Conservation (phyloP, 1,139 yeast species). For the Scheffersomyces segobiensis region DNA sequence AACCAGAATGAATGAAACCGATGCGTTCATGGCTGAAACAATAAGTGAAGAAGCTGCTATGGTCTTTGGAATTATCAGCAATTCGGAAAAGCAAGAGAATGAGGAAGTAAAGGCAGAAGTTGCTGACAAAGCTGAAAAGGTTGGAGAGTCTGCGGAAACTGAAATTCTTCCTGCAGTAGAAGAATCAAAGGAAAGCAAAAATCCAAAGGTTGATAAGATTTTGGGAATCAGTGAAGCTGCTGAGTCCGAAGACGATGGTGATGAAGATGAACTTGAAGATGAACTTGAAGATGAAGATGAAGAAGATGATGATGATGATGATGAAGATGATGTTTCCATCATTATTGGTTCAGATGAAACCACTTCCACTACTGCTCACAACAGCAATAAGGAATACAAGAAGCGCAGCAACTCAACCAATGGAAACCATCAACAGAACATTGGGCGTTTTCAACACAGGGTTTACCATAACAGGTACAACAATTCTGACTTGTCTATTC, state of each 20-base stretch:
- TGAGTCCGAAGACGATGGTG: neutral
- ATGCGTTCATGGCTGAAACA: conserved; percentile 21
- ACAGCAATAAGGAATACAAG: conserved; percentile 13
- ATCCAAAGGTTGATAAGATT: conserved; percentile 8
- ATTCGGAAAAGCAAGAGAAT: conserved; percentile 13
- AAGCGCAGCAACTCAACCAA: conserved; percentile 1
- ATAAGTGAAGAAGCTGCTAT: conserved; percentile 46
- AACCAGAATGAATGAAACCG: conserved; percentile 9
- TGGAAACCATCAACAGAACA: conserved; percentile 5
- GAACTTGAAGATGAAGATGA: conserved; percentile 7
- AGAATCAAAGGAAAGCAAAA: conserved; percentile 14
- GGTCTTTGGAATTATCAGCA: conserved; percentile 47
- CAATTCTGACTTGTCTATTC: conserved; percentile 10
- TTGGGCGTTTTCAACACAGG: conserved; percentile 4
- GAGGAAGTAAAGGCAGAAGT: conserved; percentile 5
- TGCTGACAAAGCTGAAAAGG: neutral
- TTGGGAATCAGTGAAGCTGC: conserved; percentile 1
- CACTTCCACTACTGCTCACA: conserved; percentile 24
- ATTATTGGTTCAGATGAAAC: conserved; percentile 43
- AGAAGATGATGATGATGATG: conserved; percentile 39
- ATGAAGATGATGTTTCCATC: conserved; percentile 47
- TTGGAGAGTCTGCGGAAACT: conserved; percentile 2
- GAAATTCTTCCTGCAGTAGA: neutral
- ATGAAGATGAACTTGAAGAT: conserved; percentile 5
- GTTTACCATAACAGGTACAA: conserved; percentile 8